Evolutionary conservation across 345 rosid species (phyloP).

Genomic region (Cardamine chenopodiifolia): DNA sequence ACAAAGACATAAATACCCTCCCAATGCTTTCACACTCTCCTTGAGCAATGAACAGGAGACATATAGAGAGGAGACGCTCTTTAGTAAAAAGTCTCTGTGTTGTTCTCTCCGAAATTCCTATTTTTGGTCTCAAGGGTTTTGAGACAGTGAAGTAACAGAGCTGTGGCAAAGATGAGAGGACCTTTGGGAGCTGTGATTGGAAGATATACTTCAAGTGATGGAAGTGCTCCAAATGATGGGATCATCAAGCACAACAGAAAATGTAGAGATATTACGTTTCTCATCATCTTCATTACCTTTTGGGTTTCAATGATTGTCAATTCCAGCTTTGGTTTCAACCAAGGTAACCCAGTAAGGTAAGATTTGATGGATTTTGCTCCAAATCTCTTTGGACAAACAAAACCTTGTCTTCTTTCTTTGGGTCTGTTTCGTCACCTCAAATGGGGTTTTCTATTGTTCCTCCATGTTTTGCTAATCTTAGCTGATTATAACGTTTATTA

Average conservation of each 20-base stretch:
- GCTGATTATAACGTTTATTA: background rate
- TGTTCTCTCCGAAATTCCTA: constrained; percentile 29
- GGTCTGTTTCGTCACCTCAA: constrained; percentile 6
- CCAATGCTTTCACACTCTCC: constrained; percentile 36
- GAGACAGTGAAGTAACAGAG: constrained; percentile 22
- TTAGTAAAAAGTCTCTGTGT: constrained; percentile 15
- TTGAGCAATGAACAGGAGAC: constrained; percentile 26
- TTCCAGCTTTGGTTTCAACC: constrained; percentile 96
- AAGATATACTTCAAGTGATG: constrained; percentile 94
- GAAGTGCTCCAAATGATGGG: constrained; percentile 70
- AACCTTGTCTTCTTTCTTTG: background rate
- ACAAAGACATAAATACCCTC: constrained; percentile 39
- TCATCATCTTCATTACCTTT: constrained; percentile 77
- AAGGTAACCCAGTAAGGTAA: constrained; percentile 86
- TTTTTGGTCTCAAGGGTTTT: constrained; percentile 29
- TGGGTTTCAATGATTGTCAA: constrained; percentile 99
- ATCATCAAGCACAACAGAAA: constrained; percentile 90
- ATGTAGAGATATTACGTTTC: constrained; percentile 86
- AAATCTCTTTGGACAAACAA: constrained; percentile 9
- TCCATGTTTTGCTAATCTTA: constrained; percentile 8
- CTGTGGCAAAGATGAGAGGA: constrained; percentile 39
- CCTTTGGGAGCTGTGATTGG: constrained; percentile 89
- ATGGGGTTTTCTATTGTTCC: constrained; percentile 20
- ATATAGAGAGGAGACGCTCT: constrained; percentile 21
- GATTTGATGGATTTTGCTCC: background rate